Evolutionary conservation across 306 rosid species (phyloP), one percentile per base, ranked within the genome.

Genomic region (Pyrus betulifolia): DNA sequence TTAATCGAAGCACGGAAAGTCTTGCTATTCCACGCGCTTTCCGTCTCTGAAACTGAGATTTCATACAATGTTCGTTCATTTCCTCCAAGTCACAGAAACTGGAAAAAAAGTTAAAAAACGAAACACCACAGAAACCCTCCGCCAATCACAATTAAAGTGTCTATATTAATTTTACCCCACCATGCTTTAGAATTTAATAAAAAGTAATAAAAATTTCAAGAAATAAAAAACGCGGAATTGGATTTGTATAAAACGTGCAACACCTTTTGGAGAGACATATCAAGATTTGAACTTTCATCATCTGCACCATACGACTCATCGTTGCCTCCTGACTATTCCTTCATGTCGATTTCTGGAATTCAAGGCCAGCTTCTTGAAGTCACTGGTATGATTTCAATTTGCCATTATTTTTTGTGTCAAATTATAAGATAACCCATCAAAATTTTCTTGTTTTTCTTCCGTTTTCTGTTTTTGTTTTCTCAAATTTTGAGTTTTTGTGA

Each of bases 301-400:
- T 12, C 42, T 31, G 44, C 44, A 31, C 22, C 23, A 7, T 8
- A 7, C 42, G 31, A 15, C 22, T 64, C 12, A 38, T 30, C 55
- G 55, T 49, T 49, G 17, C 8, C 18, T 59, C 44, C 33, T 7
- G 30, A 52, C 14, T 42, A 8, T 22, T 58, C 61, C 22, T 71
- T 85, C 46, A 92, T 92, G 97, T 87, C 91, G 84, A 31, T 82
- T 74, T 31, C 75, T 40, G 84, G 88, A 5, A 86, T 91, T 59
- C 96, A 93, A 66, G 98, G 96, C 10, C 90, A 86, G 63, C 76
- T 80, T 79, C 92, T 93, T 8, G 97, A 91, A 78, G 84, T 86
- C 58, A 93, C 96, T 3, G 96, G 97, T 93, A 88, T 38, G 64
- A 21, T 45, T 60, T 66, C 42, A 12, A 23, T 30, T 52, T 31